Evolutionary conservation across 805 yeast genomes (phyloP).

Genomic region (Yarrowia sp.): DNA sequence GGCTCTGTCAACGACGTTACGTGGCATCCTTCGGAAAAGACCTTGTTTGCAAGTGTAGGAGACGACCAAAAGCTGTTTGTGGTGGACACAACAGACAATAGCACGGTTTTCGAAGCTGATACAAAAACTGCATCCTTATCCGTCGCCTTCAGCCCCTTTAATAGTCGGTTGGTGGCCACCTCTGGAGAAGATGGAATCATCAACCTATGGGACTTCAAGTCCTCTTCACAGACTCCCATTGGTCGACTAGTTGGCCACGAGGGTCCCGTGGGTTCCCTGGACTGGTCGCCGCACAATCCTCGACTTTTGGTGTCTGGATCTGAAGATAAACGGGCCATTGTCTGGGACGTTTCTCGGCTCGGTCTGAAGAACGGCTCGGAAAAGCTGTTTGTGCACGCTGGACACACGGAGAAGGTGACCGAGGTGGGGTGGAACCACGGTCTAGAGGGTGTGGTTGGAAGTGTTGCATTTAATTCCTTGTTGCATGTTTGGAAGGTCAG

Average conservation of each 20-base stretch:
- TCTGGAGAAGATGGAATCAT: constrained; percentile 62
- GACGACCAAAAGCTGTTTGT: constrained; percentile 55
- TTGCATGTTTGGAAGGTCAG: constrained; percentile 69
- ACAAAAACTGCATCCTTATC: constrained; percentile 36
- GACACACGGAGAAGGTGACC: constrained; percentile 83
- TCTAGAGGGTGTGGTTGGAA: constrained; percentile 65
- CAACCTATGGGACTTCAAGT: constrained; percentile 64
- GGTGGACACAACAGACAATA: constrained; percentile 50
- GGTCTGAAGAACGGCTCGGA: constrained; percentile 27
- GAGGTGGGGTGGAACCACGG: constrained; percentile 80
- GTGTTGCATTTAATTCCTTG: constrained; percentile 81
- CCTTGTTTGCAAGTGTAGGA: constrained; percentile 61
- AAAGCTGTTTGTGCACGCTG: constrained; percentile 67
- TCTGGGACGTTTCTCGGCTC: constrained; percentile 38
- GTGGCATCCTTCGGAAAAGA: constrained; percentile 63
- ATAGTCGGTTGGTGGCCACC: constrained; percentile 57
- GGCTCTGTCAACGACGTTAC: constrained; percentile 66
- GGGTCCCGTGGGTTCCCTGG: constrained; percentile 58
- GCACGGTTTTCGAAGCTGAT: constrained; percentile 15
- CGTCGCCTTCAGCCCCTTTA: constrained; percentile 55
- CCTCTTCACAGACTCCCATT: constrained; percentile 37
- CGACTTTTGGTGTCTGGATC: constrained; percentile 61
- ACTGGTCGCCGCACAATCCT: constrained; percentile 64
- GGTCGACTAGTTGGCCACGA: constrained; percentile 42
- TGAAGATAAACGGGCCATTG: constrained; percentile 50